A percentile compares a stretch with the other conserved stretches of the same genome.
Conservation (phyloP, 2,329 filamentous ascomycete genomes). For the Arthrobotrys entomopaga region DNA sequence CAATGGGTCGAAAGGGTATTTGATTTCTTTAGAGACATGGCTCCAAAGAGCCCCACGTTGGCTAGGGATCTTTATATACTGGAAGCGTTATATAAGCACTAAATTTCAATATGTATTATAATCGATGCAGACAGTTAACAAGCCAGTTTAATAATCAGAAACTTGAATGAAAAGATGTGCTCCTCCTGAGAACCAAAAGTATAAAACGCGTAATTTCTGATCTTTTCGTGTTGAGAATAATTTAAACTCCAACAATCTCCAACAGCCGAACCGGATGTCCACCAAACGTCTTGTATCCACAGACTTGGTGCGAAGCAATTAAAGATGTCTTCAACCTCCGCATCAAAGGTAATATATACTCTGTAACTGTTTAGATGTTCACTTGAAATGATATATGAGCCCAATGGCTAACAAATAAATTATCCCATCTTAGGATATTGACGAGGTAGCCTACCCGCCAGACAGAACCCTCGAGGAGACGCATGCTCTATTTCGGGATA, state of each 20-base stretch:
- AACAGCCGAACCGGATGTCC: conserved; percentile 5
- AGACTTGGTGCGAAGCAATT: neutral
- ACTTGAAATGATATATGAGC: neutral
- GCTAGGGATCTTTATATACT: conserved; percentile 45
- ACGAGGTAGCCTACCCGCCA: conserved; percentile 31
- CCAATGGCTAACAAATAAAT: neutral
- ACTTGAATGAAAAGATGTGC: conserved; percentile 2
- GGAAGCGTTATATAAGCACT: conserved; percentile 31
- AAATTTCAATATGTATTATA: neutral
- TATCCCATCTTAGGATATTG: neutral
- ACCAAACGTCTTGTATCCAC: neutral
- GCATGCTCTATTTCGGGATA: conserved; percentile 62
- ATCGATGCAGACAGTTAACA: too few relatives aligned
- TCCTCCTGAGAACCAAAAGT: neutral
- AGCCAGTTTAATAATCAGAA: too few relatives aligned
- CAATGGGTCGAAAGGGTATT: conserved; percentile 45
- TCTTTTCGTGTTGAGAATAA: conserved; percentile 3
- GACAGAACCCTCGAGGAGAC: conserved; percentile 63
- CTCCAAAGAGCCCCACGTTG: conserved; percentile 42
- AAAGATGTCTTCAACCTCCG: neutral
- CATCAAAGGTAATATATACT: too few relatives aligned
- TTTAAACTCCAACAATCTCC: conserved; percentile 1
- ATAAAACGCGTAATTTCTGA: neutral
- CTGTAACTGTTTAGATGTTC: too few relatives aligned
- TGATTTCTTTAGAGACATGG: conserved; percentile 42